These are phyloP conservation scores for Aurantiochytrium sp. DNA, from an alignment of 108 stramenopile species.

Conservation along the genomic window DNA sequence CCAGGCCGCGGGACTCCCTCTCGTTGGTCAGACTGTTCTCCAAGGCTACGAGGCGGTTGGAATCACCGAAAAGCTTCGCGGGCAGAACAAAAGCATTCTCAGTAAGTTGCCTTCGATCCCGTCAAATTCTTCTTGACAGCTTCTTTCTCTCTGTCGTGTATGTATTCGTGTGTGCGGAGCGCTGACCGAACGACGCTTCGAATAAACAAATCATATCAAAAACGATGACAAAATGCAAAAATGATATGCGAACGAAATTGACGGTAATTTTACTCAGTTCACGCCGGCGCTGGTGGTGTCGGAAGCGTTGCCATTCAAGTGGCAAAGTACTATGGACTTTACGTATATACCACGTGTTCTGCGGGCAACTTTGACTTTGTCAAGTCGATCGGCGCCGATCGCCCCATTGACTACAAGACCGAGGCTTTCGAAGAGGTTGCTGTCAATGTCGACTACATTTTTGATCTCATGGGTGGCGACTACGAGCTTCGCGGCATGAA, in stretches of 20 bases:
- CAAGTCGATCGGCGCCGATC: constrained; percentile 15
- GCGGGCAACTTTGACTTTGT: background rate
- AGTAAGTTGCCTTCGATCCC: background rate
- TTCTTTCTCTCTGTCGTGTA: background rate
- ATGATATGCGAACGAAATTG: too few species aligned
- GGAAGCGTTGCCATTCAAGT: constrained; percentile 23
- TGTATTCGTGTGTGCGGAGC: too few species aligned
- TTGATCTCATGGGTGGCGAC: background rate
- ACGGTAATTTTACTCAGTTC: background rate
- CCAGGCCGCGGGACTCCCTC: background rate
- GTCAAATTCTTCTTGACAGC: background rate
- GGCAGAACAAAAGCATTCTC: background rate
- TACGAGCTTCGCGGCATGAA: constrained; percentile 5
- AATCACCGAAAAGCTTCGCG: background rate
- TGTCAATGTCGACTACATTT: background rate
- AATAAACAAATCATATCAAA: too few species aligned
- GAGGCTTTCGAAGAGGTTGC: background rate
- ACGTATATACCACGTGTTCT: background rate
- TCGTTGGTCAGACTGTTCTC: constrained; percentile 17
- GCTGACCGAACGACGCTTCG: too few species aligned
- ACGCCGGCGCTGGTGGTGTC: constrained; percentile 20
- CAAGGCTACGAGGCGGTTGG: background rate
- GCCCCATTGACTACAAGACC: constrained; percentile 15
- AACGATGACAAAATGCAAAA: too few species aligned
- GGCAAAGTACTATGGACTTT: background rate